Evolutionary conservation across 225 moss, liverwort and hornwort genomes (phyloP).

Genomic region (Physcomitrium patens): DNA sequence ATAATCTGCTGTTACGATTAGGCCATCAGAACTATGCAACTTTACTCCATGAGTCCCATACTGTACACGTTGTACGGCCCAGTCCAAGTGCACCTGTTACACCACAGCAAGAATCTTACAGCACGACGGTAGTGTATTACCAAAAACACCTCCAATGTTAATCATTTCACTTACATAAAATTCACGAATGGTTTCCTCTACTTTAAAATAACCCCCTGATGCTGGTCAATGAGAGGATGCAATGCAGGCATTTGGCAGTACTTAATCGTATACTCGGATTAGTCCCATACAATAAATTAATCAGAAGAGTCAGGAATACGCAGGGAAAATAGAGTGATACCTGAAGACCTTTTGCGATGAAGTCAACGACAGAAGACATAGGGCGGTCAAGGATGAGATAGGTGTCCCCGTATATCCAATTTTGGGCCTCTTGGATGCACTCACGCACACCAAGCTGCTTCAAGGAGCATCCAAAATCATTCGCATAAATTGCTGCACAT

Average conservation of each 20-base stretch:
- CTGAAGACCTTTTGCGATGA: conserved; percentile 65
- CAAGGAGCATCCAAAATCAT: conserved; percentile 95
- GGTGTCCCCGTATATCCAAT: conserved; percentile 87
- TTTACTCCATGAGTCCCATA: conserved; percentile 47
- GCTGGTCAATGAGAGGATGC: no score
- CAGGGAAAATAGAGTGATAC: conserved; percentile 38
- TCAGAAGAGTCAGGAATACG: conserved; percentile 12
- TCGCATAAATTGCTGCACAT: conserved; percentile 83
- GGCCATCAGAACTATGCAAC: conserved; percentile 61
- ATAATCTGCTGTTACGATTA: conserved; percentile 58
- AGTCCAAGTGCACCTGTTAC: conserved; percentile 62
- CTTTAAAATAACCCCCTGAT: not conserved
- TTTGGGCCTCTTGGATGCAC: conserved; percentile 83
- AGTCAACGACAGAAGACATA: conserved; percentile 74
- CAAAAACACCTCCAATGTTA: conserved; percentile 12
- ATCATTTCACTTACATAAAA: conserved; percentile 5
- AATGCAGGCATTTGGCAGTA: no score
- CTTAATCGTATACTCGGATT: not conserved
- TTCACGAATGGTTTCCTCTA: conserved; percentile 1
- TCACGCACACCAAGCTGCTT: conserved; percentile 88
- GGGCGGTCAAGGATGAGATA: conserved; percentile 93
- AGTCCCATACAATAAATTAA: not conserved
- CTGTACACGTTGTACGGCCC: conserved; percentile 68
- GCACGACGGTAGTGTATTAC: conserved; percentile 12
- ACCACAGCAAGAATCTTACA: conserved; percentile 13